A percentile compares a stretch with the other conserved stretches of the same genome.
Evolutionary conservation across 345 rosid species (phyloP).

Genomic region (Syzygium aqueum): DNA sequence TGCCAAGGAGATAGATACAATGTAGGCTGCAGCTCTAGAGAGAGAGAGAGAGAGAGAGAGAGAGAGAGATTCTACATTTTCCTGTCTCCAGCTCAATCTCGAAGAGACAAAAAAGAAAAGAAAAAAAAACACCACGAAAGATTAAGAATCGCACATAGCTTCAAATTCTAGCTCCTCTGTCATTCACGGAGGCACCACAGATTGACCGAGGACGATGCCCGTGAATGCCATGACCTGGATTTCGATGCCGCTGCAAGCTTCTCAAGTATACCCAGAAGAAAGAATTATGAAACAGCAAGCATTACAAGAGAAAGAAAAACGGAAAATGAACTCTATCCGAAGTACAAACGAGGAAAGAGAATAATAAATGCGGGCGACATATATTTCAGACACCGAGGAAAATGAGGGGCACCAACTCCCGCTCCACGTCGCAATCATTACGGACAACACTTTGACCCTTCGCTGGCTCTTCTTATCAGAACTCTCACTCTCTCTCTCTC

Average conservation of each 20-base stretch:
- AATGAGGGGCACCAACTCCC: not conserved
- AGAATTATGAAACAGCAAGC: not conserved
- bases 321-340: not conserved
- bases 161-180: not conserved
- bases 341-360: not conserved
- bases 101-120: not conserved
- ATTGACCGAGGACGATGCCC: not conserved
- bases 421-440: slow-evolving; percentile 11
- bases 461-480: not conserved
- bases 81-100: not conserved
- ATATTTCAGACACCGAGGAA: not conserved
- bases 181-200: not conserved
- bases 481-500: not conserved
- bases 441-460: not conserved
- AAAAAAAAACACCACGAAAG: not conserved
- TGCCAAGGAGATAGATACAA: not conserved
- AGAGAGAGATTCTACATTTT: not conserved
- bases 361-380: not conserved
- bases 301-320: not conserved
- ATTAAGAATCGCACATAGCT: not conserved
- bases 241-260: not conserved
- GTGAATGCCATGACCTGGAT: not conserved
- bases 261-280: not conserved
- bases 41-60: not conserved
- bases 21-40: not conserved